Conservation (phyloP, 208 protist genomes). For the Acanthamoeba culbertsoni region DNA sequence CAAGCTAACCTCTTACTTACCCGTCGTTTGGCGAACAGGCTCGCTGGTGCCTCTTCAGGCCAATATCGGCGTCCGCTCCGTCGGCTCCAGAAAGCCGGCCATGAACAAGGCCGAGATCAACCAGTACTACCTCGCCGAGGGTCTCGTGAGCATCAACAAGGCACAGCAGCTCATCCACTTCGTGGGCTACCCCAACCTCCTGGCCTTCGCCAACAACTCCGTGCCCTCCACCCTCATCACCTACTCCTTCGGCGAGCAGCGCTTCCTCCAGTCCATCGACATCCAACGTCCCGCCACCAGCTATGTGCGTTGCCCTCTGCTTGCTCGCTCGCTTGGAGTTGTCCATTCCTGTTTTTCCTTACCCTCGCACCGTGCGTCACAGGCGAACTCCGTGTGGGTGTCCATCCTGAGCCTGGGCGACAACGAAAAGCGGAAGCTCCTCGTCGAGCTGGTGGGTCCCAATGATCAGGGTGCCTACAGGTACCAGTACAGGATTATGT, state of each 20-base stretch:
- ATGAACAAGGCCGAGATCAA: neutral
- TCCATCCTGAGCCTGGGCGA: neutral
- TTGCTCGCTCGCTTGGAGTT: no score
- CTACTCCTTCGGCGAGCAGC: neutral
- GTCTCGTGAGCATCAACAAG: neutral
- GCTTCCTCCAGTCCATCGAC: neutral
- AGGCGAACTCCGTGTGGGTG: no score
- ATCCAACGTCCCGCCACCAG: neutral
- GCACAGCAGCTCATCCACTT: neutral
- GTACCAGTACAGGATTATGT: slow-evolving; percentile 7
- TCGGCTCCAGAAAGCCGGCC: no score
- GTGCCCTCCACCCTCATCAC: slow-evolving; percentile 27
- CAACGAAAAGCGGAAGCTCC: neutral
- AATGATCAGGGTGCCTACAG: neutral
- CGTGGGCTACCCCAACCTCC: neutral
- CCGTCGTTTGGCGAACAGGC: neutral
- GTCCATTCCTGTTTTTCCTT: neutral
- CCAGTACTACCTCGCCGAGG: neutral
- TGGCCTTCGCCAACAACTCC: neutral
- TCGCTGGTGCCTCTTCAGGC: neutral
- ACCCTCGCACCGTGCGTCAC: no score
- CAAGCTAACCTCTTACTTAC: no score
- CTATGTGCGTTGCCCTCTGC: neutral
- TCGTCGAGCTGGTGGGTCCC: neutral
- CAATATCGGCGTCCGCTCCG: neutral